Evolutionary conservation across 2,329 filamentous ascomycete genomes (phyloP).

Genomic region (Dryadomyces quercivorus): DNA sequence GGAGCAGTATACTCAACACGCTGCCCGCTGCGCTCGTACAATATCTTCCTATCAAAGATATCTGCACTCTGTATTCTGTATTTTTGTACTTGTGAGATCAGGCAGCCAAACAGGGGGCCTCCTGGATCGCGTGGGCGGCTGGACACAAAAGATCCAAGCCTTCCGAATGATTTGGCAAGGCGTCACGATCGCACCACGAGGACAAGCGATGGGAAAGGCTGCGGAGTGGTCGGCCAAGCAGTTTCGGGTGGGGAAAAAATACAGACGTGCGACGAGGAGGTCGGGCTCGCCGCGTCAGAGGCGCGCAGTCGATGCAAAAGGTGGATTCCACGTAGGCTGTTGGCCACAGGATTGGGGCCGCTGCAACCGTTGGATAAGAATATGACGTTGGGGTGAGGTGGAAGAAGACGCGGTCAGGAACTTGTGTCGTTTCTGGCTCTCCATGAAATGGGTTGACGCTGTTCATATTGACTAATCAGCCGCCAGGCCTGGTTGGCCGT

Average conservation of each 20-base stretch:
- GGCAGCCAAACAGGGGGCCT: too few species aligned
- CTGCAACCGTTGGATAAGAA: background rate
- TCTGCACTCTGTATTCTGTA: too few species aligned
- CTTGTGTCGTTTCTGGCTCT: background rate
- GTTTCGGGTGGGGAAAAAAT: background rate
- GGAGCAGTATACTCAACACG: too few species aligned
- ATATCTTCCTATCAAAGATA: too few species aligned
- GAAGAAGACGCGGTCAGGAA: background rate
- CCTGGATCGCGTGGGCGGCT: too few species aligned
- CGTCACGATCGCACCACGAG: too few species aligned
- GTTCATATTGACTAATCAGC: background rate
- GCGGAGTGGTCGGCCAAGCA: too few species aligned
- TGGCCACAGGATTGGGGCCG: background rate
- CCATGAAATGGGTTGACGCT: background rate
- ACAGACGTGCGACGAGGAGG: background rate
- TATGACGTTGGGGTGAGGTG: background rate
- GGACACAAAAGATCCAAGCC: too few species aligned
- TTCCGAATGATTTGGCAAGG: too few species aligned
- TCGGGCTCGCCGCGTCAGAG: background rate
- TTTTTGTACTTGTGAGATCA: too few species aligned
- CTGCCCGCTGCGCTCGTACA: too few species aligned
- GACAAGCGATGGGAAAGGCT: too few species aligned
- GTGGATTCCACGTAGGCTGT: background rate
- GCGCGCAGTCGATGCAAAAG: background rate
- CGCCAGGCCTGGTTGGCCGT: background rate